phyloP scores from a whole-genome alignment of 805 yeast species.

The Candida argentea region DNA sequence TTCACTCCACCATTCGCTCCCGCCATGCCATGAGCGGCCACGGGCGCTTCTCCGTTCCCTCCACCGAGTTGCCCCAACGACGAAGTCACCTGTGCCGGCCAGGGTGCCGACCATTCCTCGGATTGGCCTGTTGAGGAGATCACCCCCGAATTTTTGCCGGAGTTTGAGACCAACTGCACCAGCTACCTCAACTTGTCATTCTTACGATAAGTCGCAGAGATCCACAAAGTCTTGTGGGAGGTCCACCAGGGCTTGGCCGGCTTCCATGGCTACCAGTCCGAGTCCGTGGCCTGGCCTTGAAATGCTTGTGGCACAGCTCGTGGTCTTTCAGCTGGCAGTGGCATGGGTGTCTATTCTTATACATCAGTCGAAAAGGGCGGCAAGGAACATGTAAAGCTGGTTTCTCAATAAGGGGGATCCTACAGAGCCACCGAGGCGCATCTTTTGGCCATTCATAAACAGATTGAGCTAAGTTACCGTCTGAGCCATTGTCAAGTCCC shows the following conservation, averaged over 20 bases:
- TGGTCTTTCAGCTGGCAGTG: constrained; percentile 9
- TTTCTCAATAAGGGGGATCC: too few relatives aligned
- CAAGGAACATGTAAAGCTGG: too few relatives aligned
- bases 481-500: too few relatives aligned
- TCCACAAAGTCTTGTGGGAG: constrained; percentile 69
- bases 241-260: constrained; percentile 60
- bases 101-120: constrained; percentile 50
- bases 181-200: constrained; percentile 46
- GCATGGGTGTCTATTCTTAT: too few relatives aligned
- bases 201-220: constrained; percentile 51
- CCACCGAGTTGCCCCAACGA: constrained; percentile 79
- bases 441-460: too few relatives aligned
- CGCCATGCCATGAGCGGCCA: constrained; percentile 76
- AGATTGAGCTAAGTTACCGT: too few relatives aligned
- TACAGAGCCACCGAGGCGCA: too few relatives aligned
- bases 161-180: constrained; percentile 13
- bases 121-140: constrained; percentile 72
- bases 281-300: constrained; percentile 68
- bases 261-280: constrained; percentile 62
- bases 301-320: constrained; percentile 57
- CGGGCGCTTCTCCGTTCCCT: constrained; percentile 69
- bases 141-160: constrained; percentile 37
- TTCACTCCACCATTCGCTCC: constrained; percentile 62
- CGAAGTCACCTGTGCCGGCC: constrained; percentile 73
- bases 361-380: too few relatives aligned